A percentile compares a stretch with the other conserved stretches of the same genome.
phyloP scores from a whole-genome alignment of 331 rosid species.

The Malus hybrid region DNA sequence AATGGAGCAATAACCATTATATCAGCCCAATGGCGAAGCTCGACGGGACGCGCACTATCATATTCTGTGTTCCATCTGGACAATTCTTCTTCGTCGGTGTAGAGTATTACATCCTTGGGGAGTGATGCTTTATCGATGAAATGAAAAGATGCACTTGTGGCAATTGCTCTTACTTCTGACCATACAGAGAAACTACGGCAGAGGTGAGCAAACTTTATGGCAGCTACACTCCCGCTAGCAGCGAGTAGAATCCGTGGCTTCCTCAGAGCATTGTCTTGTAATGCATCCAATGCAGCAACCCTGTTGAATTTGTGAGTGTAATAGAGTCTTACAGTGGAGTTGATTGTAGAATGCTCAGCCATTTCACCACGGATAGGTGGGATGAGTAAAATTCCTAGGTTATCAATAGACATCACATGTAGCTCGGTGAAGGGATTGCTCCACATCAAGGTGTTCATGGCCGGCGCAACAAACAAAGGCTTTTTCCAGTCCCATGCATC shows the following conservation, averaged over 20 bases:
- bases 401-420: conserved; percentile 51
- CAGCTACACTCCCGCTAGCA: conserved; percentile 75
- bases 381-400: conserved; percentile 64
- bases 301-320: conserved; percentile 28
- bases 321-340: conserved; percentile 47
- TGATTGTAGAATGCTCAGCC: conserved; percentile 59
- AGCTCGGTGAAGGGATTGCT: conserved; percentile 65
- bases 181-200: conserved; percentile 53
- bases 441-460: conserved; percentile 76
- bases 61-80: conserved; percentile 54
- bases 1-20: conserved; percentile 83
- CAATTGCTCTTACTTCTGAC: conserved; percentile 77
- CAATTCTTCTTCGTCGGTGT: conserved; percentile 68
- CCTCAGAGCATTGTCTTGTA: too few species aligned
- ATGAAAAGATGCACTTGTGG: conserved; percentile 46
- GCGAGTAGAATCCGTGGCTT: conserved; percentile 49
- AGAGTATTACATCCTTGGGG: conserved; percentile 30
- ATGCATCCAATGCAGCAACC: not conserved
- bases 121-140: conserved; percentile 52
- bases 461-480: conserved; percentile 80
- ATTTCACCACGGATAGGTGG: conserved; percentile 57
- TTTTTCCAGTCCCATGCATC: conserved; percentile 85
- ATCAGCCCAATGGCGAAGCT: conserved; percentile 82
- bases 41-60: conserved; percentile 60
- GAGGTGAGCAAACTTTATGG: conserved; percentile 53